Evolutionary conservation across 1,139 yeast genomes (phyloP).

Genomic region (Meyerozyma athensensis): DNA sequence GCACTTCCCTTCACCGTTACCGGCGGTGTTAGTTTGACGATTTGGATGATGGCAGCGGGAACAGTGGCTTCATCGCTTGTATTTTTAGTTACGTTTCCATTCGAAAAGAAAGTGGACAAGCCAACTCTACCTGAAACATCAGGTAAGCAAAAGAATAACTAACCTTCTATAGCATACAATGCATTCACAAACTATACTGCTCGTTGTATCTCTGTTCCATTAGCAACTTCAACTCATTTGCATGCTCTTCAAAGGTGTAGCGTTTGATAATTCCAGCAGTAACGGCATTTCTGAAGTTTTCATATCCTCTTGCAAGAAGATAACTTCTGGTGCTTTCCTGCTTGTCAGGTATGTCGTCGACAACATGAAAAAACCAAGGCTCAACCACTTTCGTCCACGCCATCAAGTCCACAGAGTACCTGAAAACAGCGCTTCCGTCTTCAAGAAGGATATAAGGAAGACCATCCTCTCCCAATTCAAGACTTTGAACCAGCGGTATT

Average conservation of each 20-base stretch:
- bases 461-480: constrained; percentile 36
- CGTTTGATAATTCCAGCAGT: constrained; percentile 17
- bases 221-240: constrained; percentile 16
- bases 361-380: constrained; percentile 39
- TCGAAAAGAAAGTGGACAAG: constrained; percentile 19
- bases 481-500: constrained; percentile 24
- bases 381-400: constrained; percentile 47
- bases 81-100: constrained; percentile 27
- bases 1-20: constrained; percentile 57
- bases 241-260: constrained; percentile 18
- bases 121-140: constrained; percentile 13
- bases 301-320: constrained; percentile 12
- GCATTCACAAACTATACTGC: constrained; percentile 5
- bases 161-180: neutral
- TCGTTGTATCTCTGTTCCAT: constrained; percentile 24
- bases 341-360: constrained; percentile 7
- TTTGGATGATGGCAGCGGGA: constrained; percentile 44
- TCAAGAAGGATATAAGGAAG: constrained; percentile 38
- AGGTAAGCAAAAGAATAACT: neutral
- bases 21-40: constrained; percentile 50
- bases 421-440: constrained; percentile 33
- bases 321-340: neutral
- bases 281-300: constrained; percentile 19
- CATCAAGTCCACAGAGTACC: constrained; percentile 33
- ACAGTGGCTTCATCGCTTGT: constrained; percentile 25